phyloP scores from a whole-genome alignment of 257 asterid genomes.

The Vinca minor region DNA sequence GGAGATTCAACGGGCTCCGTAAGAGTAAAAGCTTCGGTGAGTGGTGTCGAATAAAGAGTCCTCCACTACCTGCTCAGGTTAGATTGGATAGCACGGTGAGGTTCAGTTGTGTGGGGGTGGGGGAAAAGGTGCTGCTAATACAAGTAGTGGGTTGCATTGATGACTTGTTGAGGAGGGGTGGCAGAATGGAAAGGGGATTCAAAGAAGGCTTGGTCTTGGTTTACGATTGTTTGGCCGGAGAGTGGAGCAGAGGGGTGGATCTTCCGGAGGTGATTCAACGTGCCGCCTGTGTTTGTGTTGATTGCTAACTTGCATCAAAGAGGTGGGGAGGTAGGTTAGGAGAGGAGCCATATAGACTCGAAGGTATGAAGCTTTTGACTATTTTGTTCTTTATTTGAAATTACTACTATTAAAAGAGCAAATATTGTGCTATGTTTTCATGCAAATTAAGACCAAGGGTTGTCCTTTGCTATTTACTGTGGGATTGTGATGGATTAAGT shows the following conservation, averaged over 20 bases:
- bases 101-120: conserved; percentile 67
- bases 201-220: conserved; percentile 68
- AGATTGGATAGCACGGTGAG: conserved; percentile 74
- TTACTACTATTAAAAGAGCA: too few species aligned
- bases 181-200: conserved; percentile 55
- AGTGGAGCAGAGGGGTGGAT: conserved; percentile 66
- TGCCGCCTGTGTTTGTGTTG: conserved; percentile 86
- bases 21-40: conserved; percentile 43
- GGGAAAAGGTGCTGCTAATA: conserved; percentile 51
- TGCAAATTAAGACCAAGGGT: too few species aligned
- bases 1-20: conserved; percentile 53
- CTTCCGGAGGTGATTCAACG: conserved; percentile 76
- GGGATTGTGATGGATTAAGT: too few species aligned
- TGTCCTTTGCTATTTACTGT: too few species aligned
- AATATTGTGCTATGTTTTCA: too few species aligned
- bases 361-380: too few species aligned
- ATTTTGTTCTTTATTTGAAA: too few species aligned
- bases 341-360: too few species aligned
- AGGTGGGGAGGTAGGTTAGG: too few species aligned
- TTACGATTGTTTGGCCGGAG: conserved; percentile 47
- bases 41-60: conserved; percentile 62
- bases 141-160: conserved; percentile 79
- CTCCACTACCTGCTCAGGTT: conserved; percentile 83
- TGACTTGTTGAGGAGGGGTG: conserved; percentile 60
- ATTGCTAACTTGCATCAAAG: conserved; percentile 39